These are phyloP conservation scores for Aspergillus sp. DNA, from an alignment of 2,329 filamentous ascomycete genomes.

Conservation along the genomic window DNA sequence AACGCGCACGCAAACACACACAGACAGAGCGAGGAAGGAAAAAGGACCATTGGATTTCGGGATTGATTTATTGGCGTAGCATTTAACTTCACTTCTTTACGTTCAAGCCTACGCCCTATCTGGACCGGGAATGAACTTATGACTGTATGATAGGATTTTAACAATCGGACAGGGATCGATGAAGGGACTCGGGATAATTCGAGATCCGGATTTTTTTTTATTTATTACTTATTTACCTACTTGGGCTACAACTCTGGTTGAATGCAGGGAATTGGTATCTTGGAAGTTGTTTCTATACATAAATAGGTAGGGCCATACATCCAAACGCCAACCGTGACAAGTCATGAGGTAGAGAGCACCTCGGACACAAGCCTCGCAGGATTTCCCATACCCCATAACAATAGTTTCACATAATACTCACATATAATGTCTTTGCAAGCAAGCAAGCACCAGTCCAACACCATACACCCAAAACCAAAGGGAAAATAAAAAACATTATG, in stretches of 20 bases:
- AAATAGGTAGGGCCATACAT: too few relatives aligned
- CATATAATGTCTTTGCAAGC: not conserved
- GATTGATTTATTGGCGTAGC: not conserved
- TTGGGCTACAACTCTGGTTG: not conserved
- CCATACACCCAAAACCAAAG: not conserved
- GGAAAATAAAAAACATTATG: not conserved
- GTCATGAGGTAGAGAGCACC: not conserved
- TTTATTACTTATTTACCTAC: not conserved
- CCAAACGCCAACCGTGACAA: not conserved
- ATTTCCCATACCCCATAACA: too few relatives aligned
- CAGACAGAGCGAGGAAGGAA: not conserved
- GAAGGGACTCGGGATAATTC: not conserved
- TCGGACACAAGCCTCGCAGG: too few relatives aligned
- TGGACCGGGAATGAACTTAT: conserved; percentile 7
- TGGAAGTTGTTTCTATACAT: not conserved
- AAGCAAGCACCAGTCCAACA: not conserved
- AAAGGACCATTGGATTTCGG: not conserved
- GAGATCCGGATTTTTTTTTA: not conserved
- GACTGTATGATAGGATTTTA: conserved; percentile 15
- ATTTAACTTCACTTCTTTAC: not conserved
- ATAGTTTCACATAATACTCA: not conserved
- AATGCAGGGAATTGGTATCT: not conserved
- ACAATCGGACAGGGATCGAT: not conserved
- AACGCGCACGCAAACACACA: too few relatives aligned
- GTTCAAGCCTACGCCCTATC: not conserved